phyloP scores from a whole-genome alignment of 1,284 basidiomycete species.

The Malassezia vespertilionis region DNA sequence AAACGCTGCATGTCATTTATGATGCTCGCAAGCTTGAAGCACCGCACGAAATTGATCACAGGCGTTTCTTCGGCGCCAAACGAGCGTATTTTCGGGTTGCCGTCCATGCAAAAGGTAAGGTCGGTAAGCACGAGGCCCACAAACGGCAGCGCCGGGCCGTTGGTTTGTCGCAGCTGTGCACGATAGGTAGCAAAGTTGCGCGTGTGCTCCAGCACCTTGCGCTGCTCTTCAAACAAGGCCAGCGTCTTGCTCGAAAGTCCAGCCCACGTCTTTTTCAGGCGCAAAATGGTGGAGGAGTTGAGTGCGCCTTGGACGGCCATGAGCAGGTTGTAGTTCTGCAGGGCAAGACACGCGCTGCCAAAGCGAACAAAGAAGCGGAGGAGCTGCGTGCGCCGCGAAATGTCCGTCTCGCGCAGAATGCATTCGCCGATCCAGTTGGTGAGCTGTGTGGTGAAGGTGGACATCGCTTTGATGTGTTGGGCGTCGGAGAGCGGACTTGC shows the following conservation, averaged over 20 bases:
- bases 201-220: constrained; percentile 74
- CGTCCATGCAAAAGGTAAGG: constrained; percentile 88
- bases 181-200: constrained; percentile 90
- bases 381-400: constrained; percentile 45
- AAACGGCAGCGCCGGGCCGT: constrained; percentile 41
- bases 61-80: constrained; percentile 64
- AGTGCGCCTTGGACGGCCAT: constrained; percentile 50
- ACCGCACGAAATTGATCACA: constrained; percentile 79
- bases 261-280: constrained; percentile 52
- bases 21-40: constrained; percentile 48
- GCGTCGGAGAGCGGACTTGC: not conserved
- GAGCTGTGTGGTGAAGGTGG: constrained; percentile 48
- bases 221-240: constrained; percentile 64
- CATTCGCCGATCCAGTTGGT: constrained; percentile 51
- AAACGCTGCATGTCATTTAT: constrained; percentile 76
- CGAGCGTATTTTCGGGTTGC: constrained; percentile 75
- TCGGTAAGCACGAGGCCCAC: constrained; percentile 75
- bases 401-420: constrained; percentile 49
- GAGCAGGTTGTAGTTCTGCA: constrained; percentile 50
- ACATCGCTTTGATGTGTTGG: constrained; percentile 48
- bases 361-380: constrained; percentile 51
- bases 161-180: constrained; percentile 53
- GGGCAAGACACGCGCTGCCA: constrained; percentile 45
- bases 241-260: constrained; percentile 75
- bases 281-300: constrained; percentile 47